Evolutionary conservation across 768 basidiomycete genomes (phyloP).

Genomic region (Russula olivacea): DNA sequence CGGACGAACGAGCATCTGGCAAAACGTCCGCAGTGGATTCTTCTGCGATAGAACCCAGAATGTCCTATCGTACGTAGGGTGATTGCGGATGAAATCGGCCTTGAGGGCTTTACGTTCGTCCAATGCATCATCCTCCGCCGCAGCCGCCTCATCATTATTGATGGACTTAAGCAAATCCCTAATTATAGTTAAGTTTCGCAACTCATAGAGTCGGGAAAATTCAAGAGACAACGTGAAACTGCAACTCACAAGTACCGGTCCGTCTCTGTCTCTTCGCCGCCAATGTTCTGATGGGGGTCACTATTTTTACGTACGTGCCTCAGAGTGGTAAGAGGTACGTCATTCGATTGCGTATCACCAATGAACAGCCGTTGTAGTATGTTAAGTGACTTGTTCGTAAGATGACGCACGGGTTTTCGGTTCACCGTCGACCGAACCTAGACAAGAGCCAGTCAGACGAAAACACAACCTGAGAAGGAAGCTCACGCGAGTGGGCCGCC

Average conservation of each 20-base stretch:
- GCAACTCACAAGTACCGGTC: slow-evolving; percentile 62
- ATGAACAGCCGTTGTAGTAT: slow-evolving; percentile 62
- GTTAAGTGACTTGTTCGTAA: slow-evolving; percentile 51
- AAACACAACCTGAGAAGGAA: background rate
- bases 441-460: background rate
- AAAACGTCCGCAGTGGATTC: slow-evolving; percentile 62
- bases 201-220: background rate
- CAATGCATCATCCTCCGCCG: slow-evolving; percentile 54
- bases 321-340: slow-evolving; percentile 57
- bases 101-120: slow-evolving; percentile 70
- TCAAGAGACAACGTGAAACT: background rate
- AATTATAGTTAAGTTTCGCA: background rate
- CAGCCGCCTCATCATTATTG: slow-evolving; percentile 49
- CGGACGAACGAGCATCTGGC: slow-evolving; percentile 79
- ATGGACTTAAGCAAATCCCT: slow-evolving; percentile 68
- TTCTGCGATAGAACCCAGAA: slow-evolving; percentile 87
- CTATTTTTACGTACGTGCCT: slow-evolving; percentile 35
- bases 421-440: background rate
- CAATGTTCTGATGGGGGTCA: slow-evolving; percentile 28
- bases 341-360: slow-evolving; percentile 44
- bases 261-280: slow-evolving; percentile 62
- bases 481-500: slow-evolving; percentile 32
- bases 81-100: slow-evolving; percentile 81
- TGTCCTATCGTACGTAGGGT: slow-evolving; percentile 85
- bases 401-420: slow-evolving; percentile 42